Evolutionary conservation across 2,329 filamentous ascomycete genomes (phyloP), one percentile per base, ranked within the genome.

Genomic region (Fusarium odoratissimum): DNA sequence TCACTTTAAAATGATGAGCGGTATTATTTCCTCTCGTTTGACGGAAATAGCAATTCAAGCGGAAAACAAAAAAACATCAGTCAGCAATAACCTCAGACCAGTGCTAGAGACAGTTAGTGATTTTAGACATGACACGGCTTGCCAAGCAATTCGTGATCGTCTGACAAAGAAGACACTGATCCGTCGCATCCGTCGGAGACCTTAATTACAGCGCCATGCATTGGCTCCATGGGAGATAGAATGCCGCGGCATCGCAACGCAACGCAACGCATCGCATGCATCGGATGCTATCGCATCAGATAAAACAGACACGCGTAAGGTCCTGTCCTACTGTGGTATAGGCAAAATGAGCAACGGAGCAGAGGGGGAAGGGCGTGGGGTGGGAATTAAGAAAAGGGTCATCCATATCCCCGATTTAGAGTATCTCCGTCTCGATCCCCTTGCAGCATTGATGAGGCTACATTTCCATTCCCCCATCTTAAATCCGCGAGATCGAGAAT

Each of bases 101-200:
- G 54, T 60, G 40, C 61, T 51, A 37, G 33, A 58, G 64, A 23
- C 51, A 63, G 55, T 55, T 54, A 41, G 57, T 69, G 31, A 48
- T 12, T 57, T 23, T 40, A 28, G 38, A 55, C 31, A 57, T 23
- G 37, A 42, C 60, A 70, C 25, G 37, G 38, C 45, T 41, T 64
- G 51, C 58, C 49, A 63, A 68, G 71, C 55, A 60, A 46, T 31
- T 51, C 41, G 45, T 69, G 46, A 33, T 68, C 33, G 51, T 68
- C 71, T 71, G 71, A 73, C 71, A 72, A 73, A 73, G 42, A 64
- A 44, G 14, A 35, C 30, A 28, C 42, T 46, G 63, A 49, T 64
- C 70, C 70, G 64, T 66, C 69, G 42, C 40, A 56, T 72, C 69
- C 69, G 59, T 59, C 40, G 23, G 41, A 40, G 57, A 31, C 23